Conservation (phyloP, 192 early-diverging fungal species). For the Lobosporangium transversale region DNA sequence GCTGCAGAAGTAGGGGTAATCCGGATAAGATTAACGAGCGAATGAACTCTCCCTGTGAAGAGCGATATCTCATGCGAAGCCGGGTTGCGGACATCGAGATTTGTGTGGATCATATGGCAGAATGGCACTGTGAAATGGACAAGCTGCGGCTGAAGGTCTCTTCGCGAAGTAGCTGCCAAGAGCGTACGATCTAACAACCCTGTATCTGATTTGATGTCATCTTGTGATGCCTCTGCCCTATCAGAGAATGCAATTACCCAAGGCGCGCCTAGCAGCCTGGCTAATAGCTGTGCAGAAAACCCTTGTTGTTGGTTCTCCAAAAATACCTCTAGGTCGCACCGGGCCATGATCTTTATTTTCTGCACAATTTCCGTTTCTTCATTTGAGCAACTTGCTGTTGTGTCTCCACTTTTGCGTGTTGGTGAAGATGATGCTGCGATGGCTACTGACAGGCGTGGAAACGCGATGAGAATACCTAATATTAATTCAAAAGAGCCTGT, state of each 20-base stretch:
- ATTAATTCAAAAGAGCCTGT: slow-evolving; percentile 16
- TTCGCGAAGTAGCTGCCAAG: slow-evolving; percentile 24
- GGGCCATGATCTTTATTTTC: slow-evolving; percentile 23
- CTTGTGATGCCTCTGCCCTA: slow-evolving; percentile 15
- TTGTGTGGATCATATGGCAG: slow-evolving; percentile 49
- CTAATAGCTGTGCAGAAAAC: slow-evolving; percentile 12
- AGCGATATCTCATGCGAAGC: slow-evolving; percentile 40
- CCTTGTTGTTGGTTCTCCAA: slow-evolving; percentile 27
- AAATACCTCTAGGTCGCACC: slow-evolving; percentile 16
- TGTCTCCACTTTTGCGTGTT: background rate
- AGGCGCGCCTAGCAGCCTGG: slow-evolving; percentile 40
- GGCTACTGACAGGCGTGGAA: slow-evolving; percentile 40
- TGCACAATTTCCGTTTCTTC: slow-evolving; percentile 19
- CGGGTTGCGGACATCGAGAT: slow-evolving; percentile 42
- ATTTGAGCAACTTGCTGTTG: background rate
- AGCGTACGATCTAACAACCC: slow-evolving; percentile 22
- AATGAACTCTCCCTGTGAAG: slow-evolving; percentile 42
- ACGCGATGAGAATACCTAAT: slow-evolving; percentile 47
- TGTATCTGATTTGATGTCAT: slow-evolving; percentile 35
- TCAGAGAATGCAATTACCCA: slow-evolving; percentile 50
- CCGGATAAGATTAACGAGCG: slow-evolving; percentile 41
- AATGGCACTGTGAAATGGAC: slow-evolving; percentile 47
- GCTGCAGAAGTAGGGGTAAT: slow-evolving; percentile 50
- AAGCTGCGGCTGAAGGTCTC: slow-evolving; percentile 40
- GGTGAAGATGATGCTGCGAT: slow-evolving; percentile 17